These are phyloP conservation scores for Nematocida parisii DNA, from an alignment of 371 early-diverging fungal species.

Conservation along the genomic window DNA sequence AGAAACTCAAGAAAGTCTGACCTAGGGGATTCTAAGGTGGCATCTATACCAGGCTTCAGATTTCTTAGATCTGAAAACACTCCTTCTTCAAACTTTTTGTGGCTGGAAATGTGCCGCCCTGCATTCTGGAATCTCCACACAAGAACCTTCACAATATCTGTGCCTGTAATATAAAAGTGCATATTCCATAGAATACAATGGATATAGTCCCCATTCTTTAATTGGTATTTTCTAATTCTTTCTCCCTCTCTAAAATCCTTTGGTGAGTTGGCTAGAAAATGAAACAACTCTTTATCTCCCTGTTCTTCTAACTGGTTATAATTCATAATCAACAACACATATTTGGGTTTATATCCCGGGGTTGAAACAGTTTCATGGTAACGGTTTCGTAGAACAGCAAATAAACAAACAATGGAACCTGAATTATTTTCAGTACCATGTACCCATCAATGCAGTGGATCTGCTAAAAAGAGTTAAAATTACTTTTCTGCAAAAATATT, in stretches of 20 bases:
- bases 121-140: slow-evolving; percentile 84
- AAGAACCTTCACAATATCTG: slow-evolving; percentile 91
- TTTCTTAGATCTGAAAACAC: slow-evolving; percentile 91
- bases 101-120: slow-evolving; percentile 78
- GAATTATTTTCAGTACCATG: not conserved
- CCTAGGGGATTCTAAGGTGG: slow-evolving; percentile 87
- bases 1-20: slow-evolving; percentile 90
- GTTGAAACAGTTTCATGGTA: slow-evolving; percentile 51
- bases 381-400: slow-evolving; percentile 58
- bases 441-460: too few relatives aligned
- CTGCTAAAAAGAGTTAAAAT: not conserved
- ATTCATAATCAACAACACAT: slow-evolving; percentile 54
- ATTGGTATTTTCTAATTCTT: slow-evolving; percentile 70
- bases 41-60: slow-evolving; percentile 91
- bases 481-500: slow-evolving; percentile 9
- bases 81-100: slow-evolving; percentile 98
- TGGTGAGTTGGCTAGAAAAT: slow-evolving; percentile 70
- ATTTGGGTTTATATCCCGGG: slow-evolving; percentile 12
- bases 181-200: slow-evolving; percentile 71
- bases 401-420: slow-evolving; percentile 27
- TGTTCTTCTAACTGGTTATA: slow-evolving; percentile 63
- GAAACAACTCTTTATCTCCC: slow-evolving; percentile 70
- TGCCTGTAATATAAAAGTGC: slow-evolving; percentile 75
- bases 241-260: slow-evolving; percentile 70
- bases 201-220: slow-evolving; percentile 71